A percentile compares a stretch with the other conserved stretches of the same genome.
phyloP scores from a whole-genome alignment of 2,329 filamentous ascomycete genomes.

The Lecanicillium sp. region DNA sequence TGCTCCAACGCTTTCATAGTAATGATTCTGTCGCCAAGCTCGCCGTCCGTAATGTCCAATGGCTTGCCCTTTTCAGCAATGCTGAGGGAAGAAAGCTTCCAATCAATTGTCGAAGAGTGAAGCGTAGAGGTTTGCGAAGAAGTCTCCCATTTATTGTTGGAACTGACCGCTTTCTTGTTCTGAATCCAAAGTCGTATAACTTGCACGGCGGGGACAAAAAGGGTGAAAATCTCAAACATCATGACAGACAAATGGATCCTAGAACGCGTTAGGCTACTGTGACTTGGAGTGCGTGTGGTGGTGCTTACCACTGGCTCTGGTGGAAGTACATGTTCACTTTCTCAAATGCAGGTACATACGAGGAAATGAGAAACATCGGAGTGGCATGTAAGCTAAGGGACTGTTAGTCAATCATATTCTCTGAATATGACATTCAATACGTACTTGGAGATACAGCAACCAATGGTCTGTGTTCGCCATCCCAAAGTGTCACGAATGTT shows the following conservation, averaged over 20 bases:
- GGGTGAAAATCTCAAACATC: slow-evolving; percentile 45
- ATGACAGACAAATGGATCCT: slow-evolving; percentile 42
- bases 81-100: slow-evolving; percentile 12
- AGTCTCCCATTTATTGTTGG: slow-evolving; percentile 22
- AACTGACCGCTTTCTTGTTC: slow-evolving; percentile 14
- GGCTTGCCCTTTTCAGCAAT: slow-evolving; percentile 23
- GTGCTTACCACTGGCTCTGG: slow-evolving; percentile 41
- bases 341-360: slow-evolving; percentile 28
- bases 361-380: slow-evolving; percentile 48
- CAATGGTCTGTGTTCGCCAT: slow-evolving; percentile 47
- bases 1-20: slow-evolving; percentile 45
- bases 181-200: slow-evolving; percentile 18
- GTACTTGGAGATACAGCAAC: slow-evolving; percentile 23
- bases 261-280: neutral
- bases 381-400: slow-evolving; percentile 39
- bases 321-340: slow-evolving; percentile 38
- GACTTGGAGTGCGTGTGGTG: neutral
- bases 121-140: slow-evolving; percentile 15
- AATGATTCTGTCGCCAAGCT: slow-evolving; percentile 32
- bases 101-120: slow-evolving; percentile 9
- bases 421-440: slow-evolving; percentile 6
- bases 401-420: slow-evolving; percentile 1
- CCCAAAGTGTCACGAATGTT: slow-evolving; percentile 47
- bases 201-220: slow-evolving; percentile 38
- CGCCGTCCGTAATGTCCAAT: slow-evolving; percentile 14